Conservation (phyloP, 2,329 filamentous ascomycete species). For the Lecanoromycetidae sp. region DNA sequence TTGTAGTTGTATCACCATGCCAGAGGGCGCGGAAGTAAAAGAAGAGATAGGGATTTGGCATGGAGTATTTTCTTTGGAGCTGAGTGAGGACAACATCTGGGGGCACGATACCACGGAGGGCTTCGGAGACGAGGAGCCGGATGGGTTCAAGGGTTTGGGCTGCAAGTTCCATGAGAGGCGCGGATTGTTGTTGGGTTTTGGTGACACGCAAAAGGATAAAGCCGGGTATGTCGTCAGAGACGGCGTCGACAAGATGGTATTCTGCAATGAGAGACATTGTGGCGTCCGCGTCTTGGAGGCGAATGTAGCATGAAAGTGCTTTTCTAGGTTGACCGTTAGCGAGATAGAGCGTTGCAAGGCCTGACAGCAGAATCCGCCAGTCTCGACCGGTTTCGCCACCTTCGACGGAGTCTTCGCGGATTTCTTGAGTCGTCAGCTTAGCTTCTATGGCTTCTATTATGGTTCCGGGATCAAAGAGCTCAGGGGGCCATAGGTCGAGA, state of each 20-base stretch:
- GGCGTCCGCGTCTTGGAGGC: conserved; percentile 79
- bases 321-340: conserved; percentile 70
- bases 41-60: conserved; percentile 63
- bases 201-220: conserved; percentile 81
- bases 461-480: conserved; percentile 67
- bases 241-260: conserved; percentile 76
- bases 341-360: conserved; percentile 72
- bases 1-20: conserved; percentile 44
- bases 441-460: conserved; percentile 71
- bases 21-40: conserved; percentile 86
- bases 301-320: conserved; percentile 79
- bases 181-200: conserved; percentile 52
- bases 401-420: conserved; percentile 64
- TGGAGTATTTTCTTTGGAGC: conserved; percentile 40
- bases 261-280: conserved; percentile 78
- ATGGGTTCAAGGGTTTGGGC: conserved; percentile 73
- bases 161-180: conserved; percentile 59
- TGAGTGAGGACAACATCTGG: conserved; percentile 68
- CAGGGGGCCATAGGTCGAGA: conserved; percentile 70
- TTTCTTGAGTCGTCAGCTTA: conserved; percentile 63
- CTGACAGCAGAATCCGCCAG: conserved; percentile 81
- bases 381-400: conserved; percentile 61
- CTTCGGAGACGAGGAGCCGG: conserved; percentile 76
- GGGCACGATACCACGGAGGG: conserved; percentile 72
- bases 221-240: conserved; percentile 78